Base-by-base conservation (phyloP, 768 basidiomycete genomes). In the Brasilioporus rufonigricans region DNA sequence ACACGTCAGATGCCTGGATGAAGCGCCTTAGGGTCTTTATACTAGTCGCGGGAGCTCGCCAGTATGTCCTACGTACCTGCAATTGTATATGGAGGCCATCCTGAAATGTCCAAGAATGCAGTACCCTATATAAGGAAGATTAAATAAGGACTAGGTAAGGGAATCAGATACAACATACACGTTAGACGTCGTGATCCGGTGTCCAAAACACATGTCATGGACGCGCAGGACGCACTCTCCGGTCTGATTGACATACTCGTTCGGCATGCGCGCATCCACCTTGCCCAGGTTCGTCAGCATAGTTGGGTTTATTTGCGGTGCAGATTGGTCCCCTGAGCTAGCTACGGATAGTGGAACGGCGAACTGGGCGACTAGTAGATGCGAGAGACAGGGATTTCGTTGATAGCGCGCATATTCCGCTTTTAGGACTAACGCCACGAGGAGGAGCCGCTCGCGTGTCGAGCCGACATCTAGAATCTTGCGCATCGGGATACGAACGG, bases 91-190 rank as follows among this genome's bases (percentile, higher is more conserved):
- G 40, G 21, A 48, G 39, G 6, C 39, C 33, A 3, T 48, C 53
- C 7, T 35, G 24, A n/a, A 48, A 43, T 8, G 53, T 48, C 53
- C 53, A 54, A 35, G 46, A 32, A 31, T 54, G 53, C n/a, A 54
- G 29, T 9, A 27, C n/a, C 19, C 53, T 54, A 24, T 7, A 26
- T n/a, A n/a, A n/a, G n/a, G 21, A 33, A 10, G 10, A 24, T 10
- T 11, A 23, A 24, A 33, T 32, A 47, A 19, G 21, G 5, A 9
- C 18, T 12, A 24, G 32, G 16, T 4, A 26, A 26, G 6, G 1
- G 3, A 41, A 41, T 13, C 3, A 50, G 35, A 44, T 21, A 11
- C 27, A 18, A 26, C 44, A 33, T 50, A 50, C 38, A 56, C 55
- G 14, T 45, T 8, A 33, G 55, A 12, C 6, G 44, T 50, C 13